A percentile compares a stretch with the other conserved stretches of the same genome.
phyloP scores from a whole-genome alignment of 164 flowering plant genomes.

The Aristolochia fimbriata region DNA sequence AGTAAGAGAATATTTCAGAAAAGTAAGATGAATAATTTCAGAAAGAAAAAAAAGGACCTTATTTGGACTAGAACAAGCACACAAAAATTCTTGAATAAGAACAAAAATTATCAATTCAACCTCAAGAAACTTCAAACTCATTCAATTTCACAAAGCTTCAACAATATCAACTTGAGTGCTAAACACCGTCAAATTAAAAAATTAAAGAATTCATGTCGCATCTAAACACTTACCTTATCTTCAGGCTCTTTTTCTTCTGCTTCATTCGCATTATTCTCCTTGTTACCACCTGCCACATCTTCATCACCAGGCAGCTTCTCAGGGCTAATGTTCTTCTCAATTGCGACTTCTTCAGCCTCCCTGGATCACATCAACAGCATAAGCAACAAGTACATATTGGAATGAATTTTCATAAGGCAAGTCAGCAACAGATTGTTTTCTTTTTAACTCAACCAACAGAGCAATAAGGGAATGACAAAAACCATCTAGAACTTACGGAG shows the following conservation, averaged over 20 bases:
- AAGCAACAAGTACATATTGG: not conserved
- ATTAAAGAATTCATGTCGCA: not conserved
- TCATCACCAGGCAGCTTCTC: slow-evolving; percentile 35
- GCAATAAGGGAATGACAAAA: no score
- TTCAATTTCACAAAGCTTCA: no score
- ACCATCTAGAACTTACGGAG: slow-evolving; percentile 24
- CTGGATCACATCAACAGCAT: slow-evolving; percentile 7
- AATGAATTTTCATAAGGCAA: not conserved
- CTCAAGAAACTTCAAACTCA: no score
- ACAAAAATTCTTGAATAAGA: no score
- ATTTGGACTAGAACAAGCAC: not conserved
- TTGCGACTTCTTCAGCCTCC: slow-evolving; percentile 27
- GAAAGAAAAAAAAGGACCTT: no score
- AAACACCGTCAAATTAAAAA: no score
- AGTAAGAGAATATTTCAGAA: no score
- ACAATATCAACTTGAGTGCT: no score
- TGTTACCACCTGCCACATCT: slow-evolving; percentile 26
- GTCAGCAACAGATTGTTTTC: no score
- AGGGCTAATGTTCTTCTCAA: slow-evolving; percentile 21
- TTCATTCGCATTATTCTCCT: slow-evolving; percentile 33
- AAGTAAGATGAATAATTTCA: not conserved
- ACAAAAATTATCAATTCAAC: no score
- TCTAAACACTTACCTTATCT: slow-evolving; percentile 27
- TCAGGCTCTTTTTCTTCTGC: slow-evolving; percentile 47
- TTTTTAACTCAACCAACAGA: no score